These are phyloP conservation scores for Trichoderma sp. DNA, from an alignment of 2,329 filamentous ascomycete genomes.

Conservation along the genomic window DNA sequence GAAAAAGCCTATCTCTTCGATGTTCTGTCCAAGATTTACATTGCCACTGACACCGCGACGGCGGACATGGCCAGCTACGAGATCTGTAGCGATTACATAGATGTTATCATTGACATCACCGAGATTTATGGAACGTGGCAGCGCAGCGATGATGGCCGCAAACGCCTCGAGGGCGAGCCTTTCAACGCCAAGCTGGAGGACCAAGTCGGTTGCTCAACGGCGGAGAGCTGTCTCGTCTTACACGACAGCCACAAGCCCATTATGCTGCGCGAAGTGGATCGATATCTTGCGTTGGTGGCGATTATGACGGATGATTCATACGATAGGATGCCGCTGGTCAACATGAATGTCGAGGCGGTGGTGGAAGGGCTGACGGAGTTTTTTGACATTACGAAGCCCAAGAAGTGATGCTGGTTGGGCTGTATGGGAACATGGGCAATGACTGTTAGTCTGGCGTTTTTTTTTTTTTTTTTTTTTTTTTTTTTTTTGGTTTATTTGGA, in stretches of 20 bases:
- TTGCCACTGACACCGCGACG: slow-evolving; percentile 89
- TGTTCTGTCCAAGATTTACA: slow-evolving; percentile 96
- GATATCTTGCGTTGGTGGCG: slow-evolving; percentile 76
- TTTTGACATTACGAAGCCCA: slow-evolving; percentile 67
- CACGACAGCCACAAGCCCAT: slow-evolving; percentile 62
- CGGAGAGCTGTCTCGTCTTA: slow-evolving; percentile 66
- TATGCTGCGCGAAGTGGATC: slow-evolving; percentile 66
- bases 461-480: not conserved
- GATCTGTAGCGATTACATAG: slow-evolving; percentile 97
- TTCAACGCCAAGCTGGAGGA: slow-evolving; percentile 62
- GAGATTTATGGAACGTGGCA: slow-evolving; percentile 85
- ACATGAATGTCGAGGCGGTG: slow-evolving; percentile 82
- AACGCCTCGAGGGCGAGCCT: slow-evolving; percentile 55
- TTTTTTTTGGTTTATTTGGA: not conserved
- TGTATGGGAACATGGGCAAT: not conserved
- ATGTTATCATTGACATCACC: slow-evolving; percentile 95
- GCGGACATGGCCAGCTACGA: slow-evolving; percentile 96
- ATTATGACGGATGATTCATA: slow-evolving; percentile 84
- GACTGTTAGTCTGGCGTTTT: not conserved
- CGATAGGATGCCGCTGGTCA: slow-evolving; percentile 78
- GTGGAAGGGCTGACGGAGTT: slow-evolving; percentile 76
- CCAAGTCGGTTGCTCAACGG: slow-evolving; percentile 62
- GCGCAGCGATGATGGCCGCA: slow-evolving; percentile 52
- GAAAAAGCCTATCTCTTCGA: slow-evolving; percentile 99
- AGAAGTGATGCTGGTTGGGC: slow-evolving; percentile 31